Conservation (phyloP, 2,329 filamentous ascomycete species). For the Cordyceps fumosorosea region DNA sequence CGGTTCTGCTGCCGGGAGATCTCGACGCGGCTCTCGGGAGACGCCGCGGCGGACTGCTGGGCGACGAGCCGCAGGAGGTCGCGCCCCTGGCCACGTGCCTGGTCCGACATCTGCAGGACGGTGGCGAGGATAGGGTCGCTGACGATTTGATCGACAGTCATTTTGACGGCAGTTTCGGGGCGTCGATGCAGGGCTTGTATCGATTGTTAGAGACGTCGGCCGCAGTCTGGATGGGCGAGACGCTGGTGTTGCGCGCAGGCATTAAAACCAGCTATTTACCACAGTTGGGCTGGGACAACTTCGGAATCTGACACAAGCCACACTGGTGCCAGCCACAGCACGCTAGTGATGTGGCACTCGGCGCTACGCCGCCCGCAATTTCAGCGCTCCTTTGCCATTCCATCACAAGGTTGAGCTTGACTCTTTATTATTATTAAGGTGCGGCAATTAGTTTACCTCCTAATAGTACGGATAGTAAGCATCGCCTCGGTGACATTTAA, state of each 20-base stretch:
- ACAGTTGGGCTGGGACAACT: background rate
- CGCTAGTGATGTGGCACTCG: background rate
- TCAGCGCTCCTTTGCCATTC: background rate
- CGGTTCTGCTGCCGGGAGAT: conserved; percentile 72
- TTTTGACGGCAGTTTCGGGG: conserved; percentile 14
- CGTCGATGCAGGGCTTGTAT: background rate
- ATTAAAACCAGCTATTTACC: background rate
- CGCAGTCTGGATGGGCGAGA: background rate
- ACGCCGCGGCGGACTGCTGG: conserved; percentile 34
- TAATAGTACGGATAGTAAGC: background rate
- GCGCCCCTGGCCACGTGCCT: conserved; percentile 66
- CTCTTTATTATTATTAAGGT: too few species aligned
- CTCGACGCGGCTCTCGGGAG: conserved; percentile 46
- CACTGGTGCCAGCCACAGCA: background rate
- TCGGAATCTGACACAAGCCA: background rate
- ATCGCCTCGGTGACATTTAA: background rate
- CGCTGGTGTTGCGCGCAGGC: background rate
- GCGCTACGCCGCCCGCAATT: background rate
- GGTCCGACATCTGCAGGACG: conserved; percentile 65
- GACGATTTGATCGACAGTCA: conserved; percentile 35
- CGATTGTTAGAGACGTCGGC: background rate
- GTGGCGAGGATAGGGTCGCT: conserved; percentile 49
- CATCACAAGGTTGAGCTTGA: too few species aligned
- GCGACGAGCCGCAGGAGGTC: conserved; percentile 50
- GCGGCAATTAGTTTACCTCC: background rate